Base-by-base conservation (phyloP, 2,329 filamentous ascomycete species). In the Balansia obtecta region DNA sequence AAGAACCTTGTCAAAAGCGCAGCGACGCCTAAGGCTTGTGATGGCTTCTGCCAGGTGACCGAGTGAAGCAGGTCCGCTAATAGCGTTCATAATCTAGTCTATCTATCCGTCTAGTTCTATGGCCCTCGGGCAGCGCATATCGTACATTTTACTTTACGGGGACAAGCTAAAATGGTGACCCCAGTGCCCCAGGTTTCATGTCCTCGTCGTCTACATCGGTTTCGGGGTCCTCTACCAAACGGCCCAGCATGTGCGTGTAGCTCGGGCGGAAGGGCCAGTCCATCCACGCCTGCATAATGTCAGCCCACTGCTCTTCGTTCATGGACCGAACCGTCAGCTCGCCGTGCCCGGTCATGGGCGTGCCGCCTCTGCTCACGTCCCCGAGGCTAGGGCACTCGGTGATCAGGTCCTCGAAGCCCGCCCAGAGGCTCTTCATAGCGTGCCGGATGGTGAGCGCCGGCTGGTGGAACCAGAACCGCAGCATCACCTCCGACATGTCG, bases 241-340 rank as follows among this genome's bases (percentile, higher is more conserved):
- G 66, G 5, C 65, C 65, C n/a, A 80, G 63, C 48, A 80, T 63
- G 52, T 77, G 68, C 6, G 62, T 43, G 54, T 75, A 76, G 2
- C 60, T 56, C 1, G 80, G 80, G 2, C 66, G 64, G 55, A 85
- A 86, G 0, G 82, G 82, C 83, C 83, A 88, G 47, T 74, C 67
- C 63, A 79, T 71, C 72, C 79, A 87, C 0, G 75, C 73, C 55
- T 76, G 69, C 4, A 81, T 53, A 15, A 87, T 65, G 53, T 83
- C 77, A 16, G 70, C 61, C 61, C 80, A 71, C 69, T 85, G 80
- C 13, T 61, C 58, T 55, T 70, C 62, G 42, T 74, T 79, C 51
- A 86, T 56, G 27, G 65, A 61, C 4, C 81, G 65, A 5, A 74
- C 66, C 0, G 63, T 61, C 34, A 83, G 48, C 50, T 70, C 64